phyloP scores from a whole-genome alignment of 805 yeast species.

The Schwanniomyces yamadae region DNA sequence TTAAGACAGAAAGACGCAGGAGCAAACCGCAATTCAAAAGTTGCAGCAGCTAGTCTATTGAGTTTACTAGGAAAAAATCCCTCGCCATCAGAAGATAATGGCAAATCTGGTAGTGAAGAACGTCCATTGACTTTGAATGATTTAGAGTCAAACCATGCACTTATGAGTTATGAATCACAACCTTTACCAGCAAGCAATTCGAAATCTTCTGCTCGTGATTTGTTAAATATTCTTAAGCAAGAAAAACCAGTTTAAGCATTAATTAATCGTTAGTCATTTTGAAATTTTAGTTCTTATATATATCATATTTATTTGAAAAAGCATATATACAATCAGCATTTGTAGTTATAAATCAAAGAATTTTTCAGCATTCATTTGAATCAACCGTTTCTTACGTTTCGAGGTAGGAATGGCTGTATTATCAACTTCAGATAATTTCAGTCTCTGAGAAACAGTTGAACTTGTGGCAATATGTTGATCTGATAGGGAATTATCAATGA shows the following conservation, averaged over 20 bases:
- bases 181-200: not conserved
- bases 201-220: conserved; percentile 17
- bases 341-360: conserved; percentile 15
- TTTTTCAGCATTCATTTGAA: conserved; percentile 15
- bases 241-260: no score
- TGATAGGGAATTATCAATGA: conserved; percentile 7
- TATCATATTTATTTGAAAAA: conserved; percentile 2
- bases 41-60: conserved; percentile 14
- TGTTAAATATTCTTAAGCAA: conserved; percentile 21
- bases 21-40: not conserved
- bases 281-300: conserved; percentile 1
- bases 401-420: not conserved
- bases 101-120: conserved; percentile 5
- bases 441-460: no score
- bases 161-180: not conserved
- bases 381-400: conserved; percentile 4
- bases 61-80: conserved; percentile 10
- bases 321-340: conserved; percentile 1
- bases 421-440: not conserved
- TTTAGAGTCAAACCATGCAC: conserved; percentile 2
- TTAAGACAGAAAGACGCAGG: not conserved
- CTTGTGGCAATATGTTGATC: conserved; percentile 3
- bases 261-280: not conserved
- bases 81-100: conserved; percentile 3
- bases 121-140: conserved; percentile 11